A percentile compares a stretch with the other conserved stretches of the same genome.
These are phyloP conservation scores for Metrosideros polymorpha DNA, from an alignment of 441 rosid genomes.

Conservation along the genomic window DNA sequence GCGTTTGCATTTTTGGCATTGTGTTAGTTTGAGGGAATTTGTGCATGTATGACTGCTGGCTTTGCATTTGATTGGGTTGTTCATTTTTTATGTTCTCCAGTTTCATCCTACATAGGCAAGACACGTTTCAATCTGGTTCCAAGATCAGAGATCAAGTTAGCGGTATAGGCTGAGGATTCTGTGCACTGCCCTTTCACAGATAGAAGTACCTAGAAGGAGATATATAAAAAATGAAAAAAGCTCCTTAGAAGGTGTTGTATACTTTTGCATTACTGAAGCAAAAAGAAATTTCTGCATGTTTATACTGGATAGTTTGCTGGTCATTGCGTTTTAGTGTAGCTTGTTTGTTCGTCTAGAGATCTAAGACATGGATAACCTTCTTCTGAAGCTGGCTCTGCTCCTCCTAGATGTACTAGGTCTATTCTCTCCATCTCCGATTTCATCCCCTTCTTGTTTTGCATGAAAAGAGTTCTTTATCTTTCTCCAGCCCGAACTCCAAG, in stretches of 20 bases:
- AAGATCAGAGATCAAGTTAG: background rate
- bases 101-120: background rate
- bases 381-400: background rate
- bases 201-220: background rate
- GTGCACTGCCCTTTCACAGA: background rate
- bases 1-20: background rate
- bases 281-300: background rate
- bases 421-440: slow-evolving; percentile 11
- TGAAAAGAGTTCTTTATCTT: slow-evolving; percentile 47
- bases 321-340: background rate
- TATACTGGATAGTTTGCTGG: background rate
- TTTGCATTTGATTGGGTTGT: background rate
- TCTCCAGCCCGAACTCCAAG: slow-evolving; percentile 36
- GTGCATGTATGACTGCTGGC: background rate
- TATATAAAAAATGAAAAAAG: background rate
- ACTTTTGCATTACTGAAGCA: background rate
- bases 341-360: background rate
- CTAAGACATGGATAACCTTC: background rate
- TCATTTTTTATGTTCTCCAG: background rate
- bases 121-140: background rate
- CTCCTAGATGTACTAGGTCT: slow-evolving; percentile 8
- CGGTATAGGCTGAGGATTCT: background rate
- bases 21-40: background rate
- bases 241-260: background rate
- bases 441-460: slow-evolving; percentile 29